phyloP scores from a whole-genome alignment of 2,329 filamentous ascomycete genomes.

The Cladosporium sp. region DNA sequence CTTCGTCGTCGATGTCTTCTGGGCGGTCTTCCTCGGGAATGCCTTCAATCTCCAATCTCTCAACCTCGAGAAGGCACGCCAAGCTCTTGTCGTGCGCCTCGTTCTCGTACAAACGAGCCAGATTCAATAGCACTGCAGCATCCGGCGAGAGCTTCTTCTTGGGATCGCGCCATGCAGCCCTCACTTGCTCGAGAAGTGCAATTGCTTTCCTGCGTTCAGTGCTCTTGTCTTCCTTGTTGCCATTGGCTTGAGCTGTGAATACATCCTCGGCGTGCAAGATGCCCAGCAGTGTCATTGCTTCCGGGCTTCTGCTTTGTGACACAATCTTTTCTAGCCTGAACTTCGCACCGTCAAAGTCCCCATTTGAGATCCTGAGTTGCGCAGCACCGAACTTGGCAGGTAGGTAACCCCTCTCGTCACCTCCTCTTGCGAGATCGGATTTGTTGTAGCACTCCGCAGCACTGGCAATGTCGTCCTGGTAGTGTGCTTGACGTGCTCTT shows the following conservation, averaged over 20 bases:
- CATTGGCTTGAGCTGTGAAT: conserved; percentile 72
- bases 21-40: conserved; percentile 71
- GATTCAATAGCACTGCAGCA: conserved; percentile 83
- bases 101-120: conserved; percentile 85
- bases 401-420: conserved; percentile 84
- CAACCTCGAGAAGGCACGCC: conserved; percentile 87
- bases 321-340: conserved; percentile 92
- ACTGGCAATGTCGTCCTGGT: conserved; percentile 70
- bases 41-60: conserved; percentile 82
- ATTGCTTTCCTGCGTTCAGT: conserved; percentile 85
- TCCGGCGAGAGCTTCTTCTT: conserved; percentile 83
- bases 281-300: conserved; percentile 89
- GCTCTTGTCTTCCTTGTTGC: conserved; percentile 82
- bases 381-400: conserved; percentile 94
- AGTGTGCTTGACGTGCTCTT: conserved; percentile 87
- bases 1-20: conserved; percentile 42
- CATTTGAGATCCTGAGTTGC: conserved; percentile 81
- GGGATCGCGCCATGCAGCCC: conserved; percentile 86
- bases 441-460: conserved; percentile 86
- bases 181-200: conserved; percentile 78
- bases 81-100: conserved; percentile 87
- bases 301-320: conserved; percentile 77
- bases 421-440: conserved; percentile 88
- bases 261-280: conserved; percentile 94
- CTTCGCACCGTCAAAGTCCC: conserved; percentile 88